Evolutionary conservation across 2,329 filamentous ascomycete species (phyloP), one percentile per base, ranked within the genome.

Genomic region (Aspergillus sp.): DNA sequence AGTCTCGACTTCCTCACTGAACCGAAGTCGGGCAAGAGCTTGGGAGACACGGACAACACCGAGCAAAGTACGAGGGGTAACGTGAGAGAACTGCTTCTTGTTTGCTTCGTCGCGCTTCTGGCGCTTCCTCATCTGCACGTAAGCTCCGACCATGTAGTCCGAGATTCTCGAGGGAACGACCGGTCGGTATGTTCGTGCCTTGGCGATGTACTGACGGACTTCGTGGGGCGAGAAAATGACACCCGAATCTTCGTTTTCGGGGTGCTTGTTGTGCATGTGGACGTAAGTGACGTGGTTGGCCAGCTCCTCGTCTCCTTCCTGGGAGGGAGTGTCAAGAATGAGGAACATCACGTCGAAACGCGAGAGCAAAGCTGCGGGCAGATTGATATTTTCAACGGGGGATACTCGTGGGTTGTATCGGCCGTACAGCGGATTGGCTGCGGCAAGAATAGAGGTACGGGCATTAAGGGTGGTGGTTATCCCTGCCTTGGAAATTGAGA

Each of bases 331-430:
- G 79, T 99, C 95, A 58, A 99, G 89, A 68, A 99, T 93, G 47
- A 99, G 83, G 83, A 98, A 99, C 65, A 99, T 85, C 65, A 99
- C 84, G 74, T 99, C 95, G 77, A 99, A 99, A 85, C 95, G 91
- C 59, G 93, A 97, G 55, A 99, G 85, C 19, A 99, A 86, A 19
- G 95, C 95, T 17, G 95, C 95, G n/a, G 95, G 95, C 41, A 99
- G 87, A 76, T 99, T 99, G 78, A 99, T 99, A 77, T 99, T 99
- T 76, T 99, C 95, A 24, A 99, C 93, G 0, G 95, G 95, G 0
- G 93, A 97, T 67, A 99, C 90, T 62, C 92, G 91, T 56, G 95
- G 95, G 79, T 99, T 99, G 82, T 99, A 99, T 62, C 95, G 91
- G 63, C 95, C 95, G 70, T 99, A 99, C 43, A 99, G 85, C 57